Evolutionary conservation across 805 yeast genomes (phyloP), one percentile per base, ranked within the genome.

Genomic region (Groenewaldozyma salmanticensis): DNA sequence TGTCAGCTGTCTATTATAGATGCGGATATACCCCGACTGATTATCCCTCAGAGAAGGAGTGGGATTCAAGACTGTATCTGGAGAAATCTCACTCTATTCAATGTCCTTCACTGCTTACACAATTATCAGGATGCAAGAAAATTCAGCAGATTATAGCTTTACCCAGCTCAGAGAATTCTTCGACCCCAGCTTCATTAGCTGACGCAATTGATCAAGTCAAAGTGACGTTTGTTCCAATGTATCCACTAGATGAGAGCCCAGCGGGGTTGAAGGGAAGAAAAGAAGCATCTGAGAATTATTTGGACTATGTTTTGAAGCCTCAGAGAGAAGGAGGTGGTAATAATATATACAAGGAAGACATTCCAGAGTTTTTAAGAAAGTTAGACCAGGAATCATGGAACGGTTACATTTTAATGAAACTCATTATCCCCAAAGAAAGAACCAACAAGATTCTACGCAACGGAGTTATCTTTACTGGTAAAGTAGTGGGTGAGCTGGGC

Each of bases 241-340:
- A 83, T 59, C 96, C 99, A 13, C 61, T 92, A 50, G 97, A 90
- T 59, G 67, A 85, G 1, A 46, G 47, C 16, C 66, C 62, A 31
- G 67, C 70, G 27, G 96, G 95, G 2, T 50, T 53, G 33, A 43
- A 54, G 29, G 95, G 92, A 4, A 75, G 73, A 43, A 63, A 71
- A 45, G 60, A 84, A 35, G 95, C 94, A 1, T 65, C 80, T 36
- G 77, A 74, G 46, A 45, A 60, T 2, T 90, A 96, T 0, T 75
- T 74, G 40, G 68, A 71, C 19, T 92, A 67, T 58, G 99, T 92
- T 1, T 69, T 92, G 52, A 92, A 92, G 57, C 99, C 99, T 3
- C 98, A 92, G 62, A 75, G 99, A 66, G 99, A 92, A 67, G 99
- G 99, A 31, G 99, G 99, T 35, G 98, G 98, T 16, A 87, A 92